Percentiles rank a stretch among this genome's conserved stretches.
phyloP scores from a whole-genome alignment of 495 filamentous ascomycete species.

The Podospora tetraspora region DNA sequence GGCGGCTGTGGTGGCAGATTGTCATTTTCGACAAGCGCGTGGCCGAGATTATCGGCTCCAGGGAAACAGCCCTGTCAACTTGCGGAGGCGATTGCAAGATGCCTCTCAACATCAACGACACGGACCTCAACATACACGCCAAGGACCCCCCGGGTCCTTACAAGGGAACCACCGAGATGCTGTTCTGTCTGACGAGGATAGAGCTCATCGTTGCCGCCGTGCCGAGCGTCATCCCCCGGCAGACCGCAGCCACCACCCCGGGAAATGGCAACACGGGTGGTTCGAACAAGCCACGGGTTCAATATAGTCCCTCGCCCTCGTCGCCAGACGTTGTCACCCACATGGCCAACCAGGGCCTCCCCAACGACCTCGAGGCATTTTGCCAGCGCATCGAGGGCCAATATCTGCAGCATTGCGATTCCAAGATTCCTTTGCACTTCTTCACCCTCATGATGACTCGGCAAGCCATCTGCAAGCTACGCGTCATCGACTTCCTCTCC shows the following conservation, averaged over 20 bases:
- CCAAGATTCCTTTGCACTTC: constrained; percentile 54
- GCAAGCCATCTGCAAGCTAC: constrained; percentile 45
- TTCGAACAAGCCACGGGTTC: constrained; percentile 30
- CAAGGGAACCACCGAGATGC: constrained; percentile 46
- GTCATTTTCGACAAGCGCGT: constrained; percentile 59
- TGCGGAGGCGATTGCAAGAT: constrained; percentile 42
- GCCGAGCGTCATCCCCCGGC: constrained; percentile 23
- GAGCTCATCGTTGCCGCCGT: constrained; percentile 46
- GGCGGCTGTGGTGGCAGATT: constrained; percentile 70
- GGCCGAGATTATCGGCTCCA: constrained; percentile 59
- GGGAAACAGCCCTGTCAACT: constrained; percentile 51
- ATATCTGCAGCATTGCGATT: constrained; percentile 57
- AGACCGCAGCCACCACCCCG: neutral
- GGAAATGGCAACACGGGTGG: neutral
- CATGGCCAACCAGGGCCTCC: constrained; percentile 40
- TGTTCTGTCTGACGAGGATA: constrained; percentile 45
- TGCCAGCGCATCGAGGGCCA: constrained; percentile 52
- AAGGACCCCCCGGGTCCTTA: constrained; percentile 41
- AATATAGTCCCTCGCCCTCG: constrained; percentile 30
- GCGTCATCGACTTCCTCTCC: constrained; percentile 33
- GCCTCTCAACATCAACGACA: constrained; percentile 54
- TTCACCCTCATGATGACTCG: constrained; percentile 48
- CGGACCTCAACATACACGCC: constrained; percentile 46
- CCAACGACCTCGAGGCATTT: constrained; percentile 50
- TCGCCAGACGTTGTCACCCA: constrained; percentile 40